phyloP scores from a whole-genome alignment of 306 rosid species.

The Styphnolobium japonicum region DNA sequence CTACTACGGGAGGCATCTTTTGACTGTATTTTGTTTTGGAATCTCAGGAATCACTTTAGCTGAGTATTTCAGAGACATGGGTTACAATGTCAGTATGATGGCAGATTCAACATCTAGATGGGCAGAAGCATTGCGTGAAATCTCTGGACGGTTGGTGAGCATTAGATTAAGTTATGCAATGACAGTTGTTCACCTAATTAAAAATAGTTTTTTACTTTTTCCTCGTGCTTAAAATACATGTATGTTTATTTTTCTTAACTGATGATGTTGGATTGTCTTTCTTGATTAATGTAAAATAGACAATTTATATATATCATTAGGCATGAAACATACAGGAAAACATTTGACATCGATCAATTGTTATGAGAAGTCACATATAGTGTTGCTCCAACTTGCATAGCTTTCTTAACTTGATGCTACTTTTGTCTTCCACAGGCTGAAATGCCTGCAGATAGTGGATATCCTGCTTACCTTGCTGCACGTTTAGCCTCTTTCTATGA shows the following conservation, averaged over 20 bases:
- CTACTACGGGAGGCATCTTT: neutral
- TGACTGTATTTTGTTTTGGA: slow-evolving; percentile 20
- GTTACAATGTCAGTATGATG: slow-evolving; percentile 99
- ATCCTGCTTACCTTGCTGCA: slow-evolving; percentile 98
- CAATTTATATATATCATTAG: neutral
- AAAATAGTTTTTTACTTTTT: neutral
- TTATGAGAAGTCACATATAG: neutral
- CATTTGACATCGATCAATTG: slow-evolving; percentile 6
- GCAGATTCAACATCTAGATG: slow-evolving; percentile 99
- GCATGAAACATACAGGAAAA: neutral
- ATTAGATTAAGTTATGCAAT: slow-evolving; percentile 1
- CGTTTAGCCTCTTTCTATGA: slow-evolving; percentile 99
- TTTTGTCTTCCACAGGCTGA: slow-evolving; percentile 72
- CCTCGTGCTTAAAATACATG: neutral
- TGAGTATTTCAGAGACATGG: slow-evolving; percentile 99
- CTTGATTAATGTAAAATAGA: neutral
- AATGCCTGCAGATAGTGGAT: slow-evolving; percentile 99
- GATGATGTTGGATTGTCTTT: neutral
- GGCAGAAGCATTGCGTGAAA: slow-evolving; percentile 99
- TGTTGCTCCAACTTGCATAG: neutral
- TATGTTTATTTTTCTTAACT: slow-evolving; percentile 8
- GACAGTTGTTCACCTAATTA: neutral
- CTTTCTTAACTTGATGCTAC: slow-evolving; percentile 1
- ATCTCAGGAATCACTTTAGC: slow-evolving; percentile 93
- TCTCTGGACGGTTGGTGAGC: slow-evolving; percentile 96